Evolutionary conservation across 306 rosid species (phyloP).

Genomic region (Pyrus bretschneideri): DNA sequence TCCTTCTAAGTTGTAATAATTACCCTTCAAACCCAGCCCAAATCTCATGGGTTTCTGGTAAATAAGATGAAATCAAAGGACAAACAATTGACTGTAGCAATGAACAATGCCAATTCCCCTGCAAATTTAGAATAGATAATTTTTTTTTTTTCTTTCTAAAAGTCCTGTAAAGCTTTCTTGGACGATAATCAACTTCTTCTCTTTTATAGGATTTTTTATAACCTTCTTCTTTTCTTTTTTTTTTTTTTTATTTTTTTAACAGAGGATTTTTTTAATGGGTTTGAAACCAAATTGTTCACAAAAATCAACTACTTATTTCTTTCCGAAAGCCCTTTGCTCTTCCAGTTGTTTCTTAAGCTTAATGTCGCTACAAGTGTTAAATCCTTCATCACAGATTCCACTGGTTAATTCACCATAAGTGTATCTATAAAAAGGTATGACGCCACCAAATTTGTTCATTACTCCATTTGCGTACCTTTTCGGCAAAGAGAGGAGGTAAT

Average conservation of each 20-base stretch:
- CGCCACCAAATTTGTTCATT: neutral
- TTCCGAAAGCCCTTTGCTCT: neutral
- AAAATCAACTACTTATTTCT: neutral
- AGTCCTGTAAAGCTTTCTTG: neutral
- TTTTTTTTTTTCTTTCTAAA: neutral
- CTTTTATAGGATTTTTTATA: too few relatives aligned
- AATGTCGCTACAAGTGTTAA: neutral
- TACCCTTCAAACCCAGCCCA: too few relatives aligned
- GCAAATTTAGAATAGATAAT: too few relatives aligned
- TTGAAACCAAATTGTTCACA: neutral
- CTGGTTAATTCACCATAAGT: neutral
- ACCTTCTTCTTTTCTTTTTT: too few relatives aligned
- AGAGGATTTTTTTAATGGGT: neutral
- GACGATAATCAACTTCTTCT: neutral
- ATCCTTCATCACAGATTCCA: neutral
- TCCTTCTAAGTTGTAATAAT: too few relatives aligned
- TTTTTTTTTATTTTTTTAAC: neutral
- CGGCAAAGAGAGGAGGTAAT: neutral
- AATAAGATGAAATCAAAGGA: too few relatives aligned
- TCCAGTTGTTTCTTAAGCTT: neutral
- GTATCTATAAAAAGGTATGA: neutral
- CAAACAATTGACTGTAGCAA: too few relatives aligned
- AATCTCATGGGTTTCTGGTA: too few relatives aligned
- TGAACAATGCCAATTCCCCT: too few relatives aligned
- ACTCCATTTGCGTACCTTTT: neutral